phyloP scores from a whole-genome alignment of 2,329 filamentous ascomycete genomes.

The Xylaria sp. region DNA sequence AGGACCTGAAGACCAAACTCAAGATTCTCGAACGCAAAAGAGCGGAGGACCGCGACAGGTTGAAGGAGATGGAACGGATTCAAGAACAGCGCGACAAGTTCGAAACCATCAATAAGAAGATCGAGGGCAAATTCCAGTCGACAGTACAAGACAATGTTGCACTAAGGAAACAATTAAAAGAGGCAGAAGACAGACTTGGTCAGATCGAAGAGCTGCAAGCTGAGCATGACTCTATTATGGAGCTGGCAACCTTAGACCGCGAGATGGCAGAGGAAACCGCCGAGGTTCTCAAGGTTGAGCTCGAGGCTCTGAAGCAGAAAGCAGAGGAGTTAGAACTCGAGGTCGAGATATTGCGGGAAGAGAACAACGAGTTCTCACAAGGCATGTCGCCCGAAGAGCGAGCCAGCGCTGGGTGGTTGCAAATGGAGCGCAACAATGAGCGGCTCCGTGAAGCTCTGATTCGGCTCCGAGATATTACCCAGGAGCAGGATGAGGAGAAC shows the following conservation, averaged over 20 bases:
- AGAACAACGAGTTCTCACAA: slow-evolving; percentile 84
- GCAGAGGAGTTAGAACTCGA: slow-evolving; percentile 89
- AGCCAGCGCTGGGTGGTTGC: slow-evolving; percentile 86
- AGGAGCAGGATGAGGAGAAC: slow-evolving; percentile 84
- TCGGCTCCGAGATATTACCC: slow-evolving; percentile 84
- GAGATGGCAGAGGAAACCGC: slow-evolving; percentile 97
- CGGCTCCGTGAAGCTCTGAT: slow-evolving; percentile 86
- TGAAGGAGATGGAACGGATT: slow-evolving; percentile 80
- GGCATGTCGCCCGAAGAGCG: slow-evolving; percentile 91
- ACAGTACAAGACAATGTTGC: slow-evolving; percentile 83
- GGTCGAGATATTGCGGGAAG: slow-evolving; percentile 84
- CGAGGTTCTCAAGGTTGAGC: slow-evolving; percentile 82
- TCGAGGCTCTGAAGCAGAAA: slow-evolving; percentile 79
- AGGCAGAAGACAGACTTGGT: slow-evolving; percentile 76
- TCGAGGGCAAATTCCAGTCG: slow-evolving; percentile 88
- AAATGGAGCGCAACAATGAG: slow-evolving; percentile 92
- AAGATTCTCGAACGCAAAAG: slow-evolving; percentile 89
- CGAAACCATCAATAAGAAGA: slow-evolving; percentile 86
- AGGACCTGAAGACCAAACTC: slow-evolving; percentile 89
- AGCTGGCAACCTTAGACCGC: slow-evolving; percentile 87
- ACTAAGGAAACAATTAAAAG: slow-evolving; percentile 80
- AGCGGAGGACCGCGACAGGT: slow-evolving; percentile 83
- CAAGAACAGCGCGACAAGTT: slow-evolving; percentile 82
- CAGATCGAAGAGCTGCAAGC: slow-evolving; percentile 78
- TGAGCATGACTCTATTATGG: slow-evolving; percentile 85